A percentile compares a stretch with the other conserved stretches of the same genome.
Conservation (phyloP, 805 yeast genomes). For the Sungouiella thailandica region DNA sequence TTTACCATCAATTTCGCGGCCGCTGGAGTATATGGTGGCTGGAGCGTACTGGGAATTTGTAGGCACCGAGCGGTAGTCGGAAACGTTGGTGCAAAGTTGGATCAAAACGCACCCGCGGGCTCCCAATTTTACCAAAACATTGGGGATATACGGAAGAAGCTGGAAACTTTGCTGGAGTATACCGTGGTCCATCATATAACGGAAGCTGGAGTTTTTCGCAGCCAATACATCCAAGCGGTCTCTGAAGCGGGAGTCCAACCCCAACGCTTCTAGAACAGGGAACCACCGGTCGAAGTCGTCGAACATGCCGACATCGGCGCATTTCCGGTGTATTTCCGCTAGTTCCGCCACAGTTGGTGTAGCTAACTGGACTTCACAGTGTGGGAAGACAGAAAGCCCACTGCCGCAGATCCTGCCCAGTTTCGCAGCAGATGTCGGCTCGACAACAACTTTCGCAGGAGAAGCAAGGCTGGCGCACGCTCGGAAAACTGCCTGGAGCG, state of each 20-base stretch:
- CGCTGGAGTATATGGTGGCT: conserved; percentile 17
- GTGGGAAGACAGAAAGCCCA: conserved; percentile 44
- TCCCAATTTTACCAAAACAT: conserved; percentile 64
- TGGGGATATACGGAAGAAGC: conserved; percentile 69
- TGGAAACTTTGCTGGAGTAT: conserved; percentile 63
- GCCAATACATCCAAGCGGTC: conserved; percentile 37
- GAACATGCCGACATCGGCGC: conserved; percentile 36
- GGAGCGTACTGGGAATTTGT: conserved; percentile 27
- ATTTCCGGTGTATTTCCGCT: conserved; percentile 45
- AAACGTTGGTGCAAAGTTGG: conserved; percentile 29
- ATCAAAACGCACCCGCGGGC: conserved; percentile 50
- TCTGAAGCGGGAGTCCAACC: conserved; percentile 43
- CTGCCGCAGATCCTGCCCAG: conserved; percentile 43
- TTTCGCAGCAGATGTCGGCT: conserved; percentile 75
- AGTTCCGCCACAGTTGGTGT: conserved; percentile 74
- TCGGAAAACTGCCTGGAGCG: conserved; percentile 22
- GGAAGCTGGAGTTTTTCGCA: conserved; percentile 9
- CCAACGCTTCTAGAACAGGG: conserved; percentile 59
- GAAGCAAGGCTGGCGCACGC: conserved; percentile 3
- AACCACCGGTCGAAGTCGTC: conserved; percentile 67
- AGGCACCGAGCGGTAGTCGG: conserved; percentile 30
- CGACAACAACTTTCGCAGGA: conserved; percentile 45
- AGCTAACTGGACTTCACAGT: conserved; percentile 39
- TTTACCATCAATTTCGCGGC: conserved; percentile 13
- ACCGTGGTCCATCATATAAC: conserved; percentile 36